Evolutionary conservation across 2,329 filamentous ascomycete genomes (phyloP).

Genomic region (Neonectria coccinea): DNA sequence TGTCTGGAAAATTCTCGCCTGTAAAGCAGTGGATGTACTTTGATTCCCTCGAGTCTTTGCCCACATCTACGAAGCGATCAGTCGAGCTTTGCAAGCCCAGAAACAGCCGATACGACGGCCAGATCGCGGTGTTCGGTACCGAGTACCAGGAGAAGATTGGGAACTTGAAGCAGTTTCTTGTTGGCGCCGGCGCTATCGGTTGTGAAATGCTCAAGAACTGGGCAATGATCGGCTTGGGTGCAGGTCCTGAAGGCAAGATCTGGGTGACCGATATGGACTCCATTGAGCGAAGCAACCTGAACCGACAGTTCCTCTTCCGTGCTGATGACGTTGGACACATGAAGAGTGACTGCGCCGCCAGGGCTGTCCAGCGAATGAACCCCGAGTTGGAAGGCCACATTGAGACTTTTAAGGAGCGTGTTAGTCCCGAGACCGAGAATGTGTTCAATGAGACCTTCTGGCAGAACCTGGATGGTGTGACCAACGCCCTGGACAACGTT

Average conservation of each 20-base stretch:
- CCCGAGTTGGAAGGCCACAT: slow-evolving; percentile 91
- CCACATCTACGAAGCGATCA: slow-evolving; percentile 77
- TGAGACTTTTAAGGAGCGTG: slow-evolving; percentile 85
- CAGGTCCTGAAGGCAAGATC: slow-evolving; percentile 89
- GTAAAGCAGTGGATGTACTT: slow-evolving; percentile 97
- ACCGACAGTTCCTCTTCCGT: slow-evolving; percentile 96
- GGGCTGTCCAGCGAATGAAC: slow-evolving; percentile 95
- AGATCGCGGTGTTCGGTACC: slow-evolving; percentile 94
- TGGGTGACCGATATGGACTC: slow-evolving; percentile 97
- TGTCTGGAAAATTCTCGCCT: slow-evolving; percentile 98
- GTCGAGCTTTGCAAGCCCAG: slow-evolving; percentile 89
- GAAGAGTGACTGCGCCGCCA: slow-evolving; percentile 95
- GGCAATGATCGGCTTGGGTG: slow-evolving; percentile 97
- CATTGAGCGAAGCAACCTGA: slow-evolving; percentile 98
- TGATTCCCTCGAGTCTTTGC: slow-evolving; percentile 95
- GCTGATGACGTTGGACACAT: slow-evolving; percentile 92
- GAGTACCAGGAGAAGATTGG: slow-evolving; percentile 95
- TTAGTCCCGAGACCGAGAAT: slow-evolving; percentile 91
- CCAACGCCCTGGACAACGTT: slow-evolving; percentile 97
- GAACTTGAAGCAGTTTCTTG: slow-evolving; percentile 92
- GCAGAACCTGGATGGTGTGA: slow-evolving; percentile 87
- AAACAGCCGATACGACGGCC: slow-evolving; percentile 91
- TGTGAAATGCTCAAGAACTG: slow-evolving; percentile 99
- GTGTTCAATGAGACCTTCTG: slow-evolving; percentile 96
- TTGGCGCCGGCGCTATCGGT: slow-evolving; percentile 95